Base-by-base conservation (phyloP, 768 basidiomycete species). In the Pulveroboletus sp. region DNA sequence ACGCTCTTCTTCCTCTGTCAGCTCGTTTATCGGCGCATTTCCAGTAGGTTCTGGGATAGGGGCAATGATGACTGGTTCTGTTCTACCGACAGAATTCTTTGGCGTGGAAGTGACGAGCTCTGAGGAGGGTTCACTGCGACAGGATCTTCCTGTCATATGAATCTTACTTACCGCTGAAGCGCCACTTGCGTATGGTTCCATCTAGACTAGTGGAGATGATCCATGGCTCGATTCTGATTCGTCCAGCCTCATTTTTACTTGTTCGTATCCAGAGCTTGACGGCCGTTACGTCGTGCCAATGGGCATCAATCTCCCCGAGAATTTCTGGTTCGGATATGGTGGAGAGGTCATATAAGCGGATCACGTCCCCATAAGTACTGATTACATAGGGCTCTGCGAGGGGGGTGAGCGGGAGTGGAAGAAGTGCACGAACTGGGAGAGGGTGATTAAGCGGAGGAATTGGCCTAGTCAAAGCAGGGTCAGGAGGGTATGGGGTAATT, bases 1-100 rank as follows among this genome's bases (percentile, higher is more conserved):
- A 19, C 81, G 76, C 59, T 94, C 92, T 67, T 97, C 94, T 44
- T 95, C 94, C 59, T 87, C 90, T 10, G 93, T 87, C 67, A 94
- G 62, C 45, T 73, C 63, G 25, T 52, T 32, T 59, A 54, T 36
- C 52, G 77, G 62, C 29, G 61, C 56, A 35, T 58, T 57, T 31
- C 63, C 62, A 13, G 59, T 42, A 12, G 60, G 56, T 47, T 65
- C 56, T 10, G 69, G 64, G 40, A 63, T 60, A 31, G 62, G 63
- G 13, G 67, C 14, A 43, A 63, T 53, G 34, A 61, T 51, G 25
- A 56, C 52, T 29, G 52, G 44, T 24, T 52, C 47, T 17, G 49
- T 37, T 43, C 58, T 33, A 11, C 60, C 47, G 12, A 55, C 56
- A 7, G 60, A 56, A 36, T 61, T 49, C 19, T 61, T 9, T 16